Evolutionary conservation across 176 grass and related monocot species (phyloP), one percentile per base, ranked within the genome.

Genomic region (Luzula sylvatica): DNA sequence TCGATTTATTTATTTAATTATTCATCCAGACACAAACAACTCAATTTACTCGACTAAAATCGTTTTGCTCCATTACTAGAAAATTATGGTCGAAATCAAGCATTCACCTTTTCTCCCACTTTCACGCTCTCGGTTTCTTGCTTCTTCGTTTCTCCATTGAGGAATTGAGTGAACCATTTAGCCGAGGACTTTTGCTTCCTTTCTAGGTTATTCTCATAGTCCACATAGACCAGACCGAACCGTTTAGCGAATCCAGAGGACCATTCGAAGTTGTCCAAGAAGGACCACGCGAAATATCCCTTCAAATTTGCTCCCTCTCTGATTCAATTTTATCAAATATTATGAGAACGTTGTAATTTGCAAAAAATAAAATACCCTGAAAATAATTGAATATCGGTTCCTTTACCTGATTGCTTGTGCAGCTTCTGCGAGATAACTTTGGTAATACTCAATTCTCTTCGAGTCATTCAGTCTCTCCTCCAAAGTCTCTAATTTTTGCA

Each of bases 261-360:
- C 72, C 83, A 87, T 65, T 94, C 88, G 17, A 87, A 83, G 51
- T 83, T 83, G 56, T 80, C 72, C 39, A 66, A 16, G 54, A 87
- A 83, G 8, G 83, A 72, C 79, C 75, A 94, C 41, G 82, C 78
- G 19, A 83, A 87, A 66, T 94, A 78, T 65, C 75, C 83, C 15
- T 72, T 61, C 23, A 87, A 30, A 65, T 87, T 82, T 51, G 19
- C 76, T 18, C 75, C 83, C 7, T 87, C 79, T 78, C 88, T 94
- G 65, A 28, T 22, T 11, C 67, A 65, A 62, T 50, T 11, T 23
- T 8, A 54, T 26, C 22, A 54, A 3, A 53, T 29, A 32, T 15
- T 23, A 27, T 56, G n/a, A n/a, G n/a, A n/a, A n/a, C n/a, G 15
- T 54, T 29, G 59, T 57, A 38, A 12, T 55, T 67, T 54, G 15